phyloP scores from a whole-genome alignment of 257 asterid genomes.

The Haberlea rhodopensis region DNA sequence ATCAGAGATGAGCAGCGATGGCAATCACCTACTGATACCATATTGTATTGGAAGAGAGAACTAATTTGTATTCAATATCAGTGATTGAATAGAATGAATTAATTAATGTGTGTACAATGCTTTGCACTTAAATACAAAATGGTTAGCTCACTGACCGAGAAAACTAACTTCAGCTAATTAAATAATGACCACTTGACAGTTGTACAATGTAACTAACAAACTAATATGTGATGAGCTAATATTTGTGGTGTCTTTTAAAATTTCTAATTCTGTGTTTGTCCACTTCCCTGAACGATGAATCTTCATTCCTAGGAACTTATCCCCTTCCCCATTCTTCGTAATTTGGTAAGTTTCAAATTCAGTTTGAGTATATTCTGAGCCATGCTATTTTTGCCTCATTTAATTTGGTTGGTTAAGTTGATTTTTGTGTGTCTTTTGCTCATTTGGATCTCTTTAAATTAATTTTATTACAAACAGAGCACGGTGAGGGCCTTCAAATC shows the following conservation, averaged over 20 bases:
- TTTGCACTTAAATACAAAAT: too few relatives aligned
- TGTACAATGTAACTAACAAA: too few relatives aligned
- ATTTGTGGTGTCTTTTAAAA: neutral
- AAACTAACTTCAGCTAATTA: too few relatives aligned
- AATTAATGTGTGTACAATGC: too few relatives aligned
- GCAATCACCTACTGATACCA: too few relatives aligned
- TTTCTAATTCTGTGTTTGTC: neutral
- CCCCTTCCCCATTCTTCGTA: neutral
- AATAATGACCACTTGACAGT: too few relatives aligned
- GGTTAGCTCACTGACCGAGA: too few relatives aligned
- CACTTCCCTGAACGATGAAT: neutral
- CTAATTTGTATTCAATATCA: too few relatives aligned
- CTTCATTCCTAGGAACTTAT: neutral
- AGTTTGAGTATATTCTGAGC: neutral
- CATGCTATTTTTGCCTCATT: neutral
- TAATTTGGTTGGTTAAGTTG: conserved; percentile 14
- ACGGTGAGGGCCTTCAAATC: conserved; percentile 94
- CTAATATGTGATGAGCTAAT: too few relatives aligned
- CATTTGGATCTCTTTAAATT: conserved; percentile 21
- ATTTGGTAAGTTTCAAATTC: neutral
- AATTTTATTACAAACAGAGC: conserved; percentile 50
- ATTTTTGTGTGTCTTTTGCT: neutral
- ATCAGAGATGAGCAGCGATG: too few relatives aligned
- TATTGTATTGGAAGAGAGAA: too few relatives aligned
- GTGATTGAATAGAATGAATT: too few relatives aligned